phyloP scores from a whole-genome alignment of 257 asterid species.

The Verbascum thapsus region DNA sequence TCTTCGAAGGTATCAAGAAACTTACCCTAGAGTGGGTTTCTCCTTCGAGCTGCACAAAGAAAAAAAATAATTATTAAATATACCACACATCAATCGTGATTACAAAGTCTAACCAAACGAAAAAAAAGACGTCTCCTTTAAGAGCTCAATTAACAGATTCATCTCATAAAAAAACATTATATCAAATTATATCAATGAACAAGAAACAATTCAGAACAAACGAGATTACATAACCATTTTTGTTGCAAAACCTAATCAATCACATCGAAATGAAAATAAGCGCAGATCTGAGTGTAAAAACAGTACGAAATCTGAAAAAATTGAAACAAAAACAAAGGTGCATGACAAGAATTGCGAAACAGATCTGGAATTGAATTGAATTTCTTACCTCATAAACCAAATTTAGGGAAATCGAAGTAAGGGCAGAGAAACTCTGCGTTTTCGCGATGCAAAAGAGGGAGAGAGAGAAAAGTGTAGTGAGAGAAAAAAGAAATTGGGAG shows the following conservation, averaged over 20 bases:
- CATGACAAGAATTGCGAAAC: not conserved
- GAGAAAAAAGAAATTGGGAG: not conserved
- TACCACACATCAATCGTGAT: not conserved
- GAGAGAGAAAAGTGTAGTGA: not conserved
- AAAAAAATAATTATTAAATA: slow-evolving; percentile 27
- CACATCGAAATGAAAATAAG: slow-evolving; percentile 3
- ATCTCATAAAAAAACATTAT: not conserved
- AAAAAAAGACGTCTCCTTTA: not conserved
- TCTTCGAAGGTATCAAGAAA: slow-evolving; percentile 11
- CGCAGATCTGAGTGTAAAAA: slow-evolving; percentile 40
- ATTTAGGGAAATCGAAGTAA: slow-evolving; percentile 5
- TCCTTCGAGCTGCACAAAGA: slow-evolving; percentile 90
- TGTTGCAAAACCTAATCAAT: slow-evolving; percentile 4
- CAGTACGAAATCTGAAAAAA: not conserved
- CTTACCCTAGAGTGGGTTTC: slow-evolving; percentile 99
- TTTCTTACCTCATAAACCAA: slow-evolving; percentile 65
- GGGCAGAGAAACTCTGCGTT: slow-evolving; percentile 4
- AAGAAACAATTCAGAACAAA: not conserved
- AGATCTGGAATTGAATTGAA: slow-evolving; percentile 1
- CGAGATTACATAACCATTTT: slow-evolving; percentile 7
- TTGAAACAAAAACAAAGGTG: not conserved
- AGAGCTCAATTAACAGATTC: slow-evolving; percentile 25
- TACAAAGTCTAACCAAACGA: not conserved
- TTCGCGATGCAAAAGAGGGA: too few species aligned
- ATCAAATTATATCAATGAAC: slow-evolving; percentile 22